phyloP scores from a whole-genome alignment of 2,329 filamentous ascomycete species.

The Trichoderma sp. region DNA sequence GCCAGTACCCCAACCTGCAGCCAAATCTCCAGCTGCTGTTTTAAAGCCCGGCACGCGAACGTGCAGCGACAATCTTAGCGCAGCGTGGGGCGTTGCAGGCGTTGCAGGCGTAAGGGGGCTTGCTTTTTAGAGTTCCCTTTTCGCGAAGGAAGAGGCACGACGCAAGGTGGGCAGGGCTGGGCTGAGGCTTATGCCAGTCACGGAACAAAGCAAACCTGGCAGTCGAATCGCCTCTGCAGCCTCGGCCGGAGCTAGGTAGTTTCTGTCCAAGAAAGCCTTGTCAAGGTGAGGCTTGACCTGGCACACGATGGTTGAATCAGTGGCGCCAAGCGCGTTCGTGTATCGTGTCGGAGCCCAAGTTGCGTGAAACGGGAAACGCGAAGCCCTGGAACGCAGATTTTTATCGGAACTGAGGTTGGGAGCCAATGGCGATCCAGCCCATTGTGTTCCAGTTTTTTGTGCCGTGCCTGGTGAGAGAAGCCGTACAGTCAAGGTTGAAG shows the following conservation, averaged over 20 bases:
- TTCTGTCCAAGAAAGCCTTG: not conserved
- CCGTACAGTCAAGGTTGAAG: not conserved
- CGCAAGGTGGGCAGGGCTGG: not conserved
- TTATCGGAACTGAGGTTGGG: not conserved
- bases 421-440: not conserved
- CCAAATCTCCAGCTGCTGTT: slow-evolving; percentile 12
- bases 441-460: not conserved
- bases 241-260: not conserved
- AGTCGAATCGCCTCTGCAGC: not conserved
- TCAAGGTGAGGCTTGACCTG: not conserved
- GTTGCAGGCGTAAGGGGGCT: slow-evolving; percentile 11
- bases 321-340: not conserved
- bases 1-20: slow-evolving; percentile 15
- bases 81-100: slow-evolving; percentile 11
- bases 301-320: not conserved
- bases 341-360: not conserved
- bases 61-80: slow-evolving; percentile 18
- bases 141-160: not conserved
- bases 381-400: not conserved
- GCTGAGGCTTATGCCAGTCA: slow-evolving; percentile 5
- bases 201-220: not conserved
- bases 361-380: not conserved
- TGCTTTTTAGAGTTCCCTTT: slow-evolving; percentile 1
- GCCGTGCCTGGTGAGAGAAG: not conserved
- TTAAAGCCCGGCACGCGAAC: slow-evolving; percentile 15